These are phyloP conservation scores for Podila epigama DNA, from an alignment of 192 early-diverging fungal species.

Conservation along the genomic window DNA sequence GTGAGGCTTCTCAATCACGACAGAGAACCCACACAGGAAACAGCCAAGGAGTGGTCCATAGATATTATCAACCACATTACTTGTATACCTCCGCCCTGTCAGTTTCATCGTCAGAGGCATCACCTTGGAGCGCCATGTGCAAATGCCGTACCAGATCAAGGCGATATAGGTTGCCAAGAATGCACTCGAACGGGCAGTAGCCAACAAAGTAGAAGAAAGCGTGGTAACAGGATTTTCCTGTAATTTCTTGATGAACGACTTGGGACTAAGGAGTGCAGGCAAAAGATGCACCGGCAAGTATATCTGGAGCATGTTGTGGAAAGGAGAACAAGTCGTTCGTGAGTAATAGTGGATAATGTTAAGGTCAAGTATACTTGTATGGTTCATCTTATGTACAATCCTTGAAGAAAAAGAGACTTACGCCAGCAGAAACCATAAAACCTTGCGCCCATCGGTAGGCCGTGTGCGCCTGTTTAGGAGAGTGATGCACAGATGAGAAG, in stretches of 20 bases:
- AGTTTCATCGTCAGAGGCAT: slow-evolving; percentile 47
- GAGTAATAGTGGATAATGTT: background rate
- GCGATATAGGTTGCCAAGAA: slow-evolving; percentile 65
- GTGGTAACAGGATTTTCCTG: slow-evolving; percentile 38
- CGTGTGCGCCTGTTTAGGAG: slow-evolving; percentile 17
- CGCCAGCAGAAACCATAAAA: slow-evolving; percentile 34
- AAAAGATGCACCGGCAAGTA: slow-evolving; percentile 70
- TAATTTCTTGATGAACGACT: slow-evolving; percentile 46
- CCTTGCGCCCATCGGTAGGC: slow-evolving; percentile 45
- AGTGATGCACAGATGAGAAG: background rate
- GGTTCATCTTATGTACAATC: too few species aligned
- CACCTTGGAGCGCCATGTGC: slow-evolving; percentile 55
- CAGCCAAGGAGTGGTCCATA: slow-evolving; percentile 59
- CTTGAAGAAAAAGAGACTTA: slow-evolving; percentile 4
- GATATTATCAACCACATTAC: slow-evolving; percentile 48
- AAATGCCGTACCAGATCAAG: slow-evolving; percentile 61
- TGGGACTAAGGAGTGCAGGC: slow-evolving; percentile 63
- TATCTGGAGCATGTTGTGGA: slow-evolving; percentile 49
- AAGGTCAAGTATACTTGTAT: background rate
- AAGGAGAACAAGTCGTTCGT: background rate
- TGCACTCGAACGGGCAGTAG: slow-evolving; percentile 56
- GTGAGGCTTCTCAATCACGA: slow-evolving; percentile 69
- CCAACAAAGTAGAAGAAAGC: slow-evolving; percentile 49
- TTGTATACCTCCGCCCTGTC: slow-evolving; percentile 38
- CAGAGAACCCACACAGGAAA: slow-evolving; percentile 68